Evolutionary conservation across 441 rosid genomes (phyloP).

Genomic region (Rhodomyrtus psidioides): DNA sequence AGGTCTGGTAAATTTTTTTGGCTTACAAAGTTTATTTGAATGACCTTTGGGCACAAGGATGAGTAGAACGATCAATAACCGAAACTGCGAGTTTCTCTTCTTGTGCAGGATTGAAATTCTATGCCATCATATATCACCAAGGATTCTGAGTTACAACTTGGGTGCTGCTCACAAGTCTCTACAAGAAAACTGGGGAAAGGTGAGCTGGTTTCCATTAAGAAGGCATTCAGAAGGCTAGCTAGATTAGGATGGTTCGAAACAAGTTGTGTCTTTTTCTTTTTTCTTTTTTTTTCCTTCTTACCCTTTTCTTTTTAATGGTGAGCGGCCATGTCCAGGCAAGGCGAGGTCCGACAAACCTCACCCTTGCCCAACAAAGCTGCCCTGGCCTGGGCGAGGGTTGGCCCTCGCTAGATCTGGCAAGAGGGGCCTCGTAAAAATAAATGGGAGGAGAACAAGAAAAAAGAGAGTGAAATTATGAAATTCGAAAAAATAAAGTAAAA

Average conservation of each 20-base stretch:
- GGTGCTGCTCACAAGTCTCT: conserved; percentile 70
- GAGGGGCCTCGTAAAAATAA: no score
- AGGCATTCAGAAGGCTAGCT: not conserved
- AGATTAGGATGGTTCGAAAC: not conserved
- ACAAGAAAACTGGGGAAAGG: conserved; percentile 93
- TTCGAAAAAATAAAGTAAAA: no score
- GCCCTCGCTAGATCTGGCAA: no score
- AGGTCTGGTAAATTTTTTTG: not conserved
- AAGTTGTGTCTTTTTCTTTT: no score
- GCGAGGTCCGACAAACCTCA: no score
- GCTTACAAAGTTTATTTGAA: not conserved
- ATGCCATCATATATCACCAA: conserved; percentile 77
- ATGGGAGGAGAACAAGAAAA: no score
- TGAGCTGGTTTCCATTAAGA: conserved; percentile 1
- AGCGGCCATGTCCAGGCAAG: no score
- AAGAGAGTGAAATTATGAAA: no score
- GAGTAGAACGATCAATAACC: not conserved
- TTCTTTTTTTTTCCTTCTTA: no score
- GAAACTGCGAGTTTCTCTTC: not conserved
- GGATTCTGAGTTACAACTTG: conserved; percentile 83
- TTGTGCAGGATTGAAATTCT: conserved; percentile 71
- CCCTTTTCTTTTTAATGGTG: no score
- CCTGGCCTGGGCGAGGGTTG: no score
- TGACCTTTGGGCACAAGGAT: not conserved
- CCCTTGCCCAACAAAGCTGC: no score